Conservation (phyloP, 78 protist species). For the Dictyostelium citrinum region DNA sequence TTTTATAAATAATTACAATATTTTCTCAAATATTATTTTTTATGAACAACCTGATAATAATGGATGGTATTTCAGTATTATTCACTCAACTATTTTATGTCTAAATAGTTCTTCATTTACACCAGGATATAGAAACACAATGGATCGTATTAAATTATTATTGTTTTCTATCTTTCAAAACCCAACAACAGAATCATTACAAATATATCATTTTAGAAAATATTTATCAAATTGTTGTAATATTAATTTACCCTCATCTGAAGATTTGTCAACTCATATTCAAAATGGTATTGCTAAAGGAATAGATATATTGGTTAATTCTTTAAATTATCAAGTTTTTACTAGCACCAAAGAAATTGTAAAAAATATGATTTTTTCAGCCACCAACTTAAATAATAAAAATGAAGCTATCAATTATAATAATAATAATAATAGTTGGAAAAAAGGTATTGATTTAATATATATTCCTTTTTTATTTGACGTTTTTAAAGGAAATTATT, state of each 20-base stretch:
- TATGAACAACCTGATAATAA: slow-evolving; percentile 7
- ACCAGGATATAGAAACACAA: slow-evolving; percentile 21
- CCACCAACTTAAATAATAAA: not conserved
- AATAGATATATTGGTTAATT: slow-evolving; percentile 1
- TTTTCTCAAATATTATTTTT: slow-evolving; percentile 26
- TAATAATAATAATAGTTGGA: slow-evolving; percentile 12
- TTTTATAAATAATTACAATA: not conserved
- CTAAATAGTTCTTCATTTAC: slow-evolving; percentile 39
- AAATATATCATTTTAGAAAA: slow-evolving; percentile 15
- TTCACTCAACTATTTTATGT: not conserved
- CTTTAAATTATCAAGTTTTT: not conserved
- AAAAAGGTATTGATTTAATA: slow-evolving; percentile 23
- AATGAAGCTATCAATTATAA: not conserved
- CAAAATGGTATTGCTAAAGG: slow-evolving; percentile 41
- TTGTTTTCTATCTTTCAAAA: slow-evolving; percentile 22
- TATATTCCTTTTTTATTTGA: slow-evolving; percentile 41
- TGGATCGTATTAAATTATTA: slow-evolving; percentile 19
- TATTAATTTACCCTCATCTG: not conserved
- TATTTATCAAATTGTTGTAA: not conserved
- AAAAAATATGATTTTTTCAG: not conserved
- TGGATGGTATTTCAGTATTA: slow-evolving; percentile 30
- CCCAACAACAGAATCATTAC: slow-evolving; percentile 16
- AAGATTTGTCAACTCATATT: not conserved
- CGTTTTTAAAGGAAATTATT: not conserved
- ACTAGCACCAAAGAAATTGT: slow-evolving; percentile 34